Conservation (phyloP, 495 filamentous ascomycete species). For the Lophiostoma macrostomum region DNA sequence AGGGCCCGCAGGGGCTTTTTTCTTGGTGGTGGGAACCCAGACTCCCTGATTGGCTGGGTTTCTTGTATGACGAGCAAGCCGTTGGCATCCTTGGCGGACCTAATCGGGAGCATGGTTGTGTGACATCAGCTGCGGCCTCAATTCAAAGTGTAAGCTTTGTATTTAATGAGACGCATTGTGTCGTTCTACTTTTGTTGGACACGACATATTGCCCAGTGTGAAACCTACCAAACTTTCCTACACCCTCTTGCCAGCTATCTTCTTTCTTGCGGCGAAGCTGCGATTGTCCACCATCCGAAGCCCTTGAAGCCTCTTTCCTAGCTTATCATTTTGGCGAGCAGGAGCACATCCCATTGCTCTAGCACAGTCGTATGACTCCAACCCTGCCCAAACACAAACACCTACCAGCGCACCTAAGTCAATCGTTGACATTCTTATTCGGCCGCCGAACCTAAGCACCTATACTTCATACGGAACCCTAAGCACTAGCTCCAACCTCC, state of each 20-base stretch:
- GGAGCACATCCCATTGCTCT: too few relatives aligned
- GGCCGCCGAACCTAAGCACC: too few relatives aligned
- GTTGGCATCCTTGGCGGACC: background rate
- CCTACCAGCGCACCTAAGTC: too few relatives aligned
- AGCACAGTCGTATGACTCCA: too few relatives aligned
- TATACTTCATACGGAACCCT: too few relatives aligned
- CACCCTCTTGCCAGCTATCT: background rate
- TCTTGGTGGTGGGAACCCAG: background rate
- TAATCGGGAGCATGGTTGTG: background rate
- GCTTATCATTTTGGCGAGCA: background rate
- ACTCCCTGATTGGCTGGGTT: conserved; percentile 17
- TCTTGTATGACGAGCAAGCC: conserved; percentile 24
- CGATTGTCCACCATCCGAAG: background rate
- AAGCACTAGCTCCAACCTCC: too few relatives aligned
- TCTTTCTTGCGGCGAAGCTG: too few relatives aligned
- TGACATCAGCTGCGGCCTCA: conserved; percentile 15
- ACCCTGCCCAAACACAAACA: too few relatives aligned
- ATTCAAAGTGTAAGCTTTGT: background rate
- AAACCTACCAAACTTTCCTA: conserved; percentile 8
- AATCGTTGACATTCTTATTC: too few relatives aligned
- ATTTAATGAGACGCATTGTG: conserved; percentile 2
- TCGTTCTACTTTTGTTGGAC: background rate
- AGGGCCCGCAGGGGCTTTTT: background rate
- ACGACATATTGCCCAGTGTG: background rate
- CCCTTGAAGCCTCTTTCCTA: background rate